phyloP scores from a whole-genome alignment of 108 stramenopile species.

The Discostella pseudostelligera region DNA sequence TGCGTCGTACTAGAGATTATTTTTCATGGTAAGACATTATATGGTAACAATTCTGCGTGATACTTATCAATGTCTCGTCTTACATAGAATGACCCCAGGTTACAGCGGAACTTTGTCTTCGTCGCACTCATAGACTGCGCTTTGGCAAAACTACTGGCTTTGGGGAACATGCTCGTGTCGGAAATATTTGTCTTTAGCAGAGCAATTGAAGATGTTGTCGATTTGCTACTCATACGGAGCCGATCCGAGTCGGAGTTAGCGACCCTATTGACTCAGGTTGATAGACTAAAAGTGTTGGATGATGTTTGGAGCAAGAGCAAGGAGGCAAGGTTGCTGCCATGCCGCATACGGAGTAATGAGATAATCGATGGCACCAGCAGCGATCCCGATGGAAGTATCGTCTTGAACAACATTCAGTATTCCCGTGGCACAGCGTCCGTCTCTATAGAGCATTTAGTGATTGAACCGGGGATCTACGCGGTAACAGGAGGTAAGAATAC shows the following conservation, averaged over 20 bases:
- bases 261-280: conserved; percentile 77
- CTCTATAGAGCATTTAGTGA: conserved; percentile 62
- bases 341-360: conserved; percentile 43
- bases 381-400: conserved; percentile 25
- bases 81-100: conserved; percentile 5
- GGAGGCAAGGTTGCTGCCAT: conserved; percentile 54
- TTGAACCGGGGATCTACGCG: conserved; percentile 81
- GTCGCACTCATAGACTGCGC: conserved; percentile 84
- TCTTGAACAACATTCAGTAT: conserved; percentile 66
- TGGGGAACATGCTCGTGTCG: conserved; percentile 66
- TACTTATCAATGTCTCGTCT: neutral
- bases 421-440: conserved; percentile 75
- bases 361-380: neutral
- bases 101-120: conserved; percentile 85
- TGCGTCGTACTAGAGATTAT: conserved; percentile 64
- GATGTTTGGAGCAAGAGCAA: conserved; percentile 69
- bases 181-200: conserved; percentile 86
- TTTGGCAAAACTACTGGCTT: conserved; percentile 73
- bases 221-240: conserved; percentile 78
- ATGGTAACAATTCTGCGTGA: no score
- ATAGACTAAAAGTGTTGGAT: conserved; percentile 60
- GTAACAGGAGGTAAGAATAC: conserved; percentile 61
- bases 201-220: conserved; percentile 86
- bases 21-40: conserved; percentile 45
- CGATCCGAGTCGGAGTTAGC: conserved; percentile 83